These are phyloP conservation scores for Skeletonema potamos DNA, from an alignment of 108 stramenopile species.

Conservation along the genomic window DNA sequence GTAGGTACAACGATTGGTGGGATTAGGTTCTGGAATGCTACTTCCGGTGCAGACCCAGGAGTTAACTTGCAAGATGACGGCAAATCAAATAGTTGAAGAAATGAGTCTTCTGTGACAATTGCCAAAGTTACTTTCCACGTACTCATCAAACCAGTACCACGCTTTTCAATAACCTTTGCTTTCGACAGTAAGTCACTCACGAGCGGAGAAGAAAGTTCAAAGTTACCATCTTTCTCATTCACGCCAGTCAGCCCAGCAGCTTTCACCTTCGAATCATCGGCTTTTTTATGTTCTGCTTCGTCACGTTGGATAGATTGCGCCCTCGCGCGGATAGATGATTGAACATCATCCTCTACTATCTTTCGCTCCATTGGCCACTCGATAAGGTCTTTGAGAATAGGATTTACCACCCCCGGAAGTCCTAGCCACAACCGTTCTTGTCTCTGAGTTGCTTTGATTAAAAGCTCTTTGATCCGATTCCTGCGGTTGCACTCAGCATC, in stretches of 20 bases:
- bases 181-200: constrained; percentile 66
- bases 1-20: constrained; percentile 67
- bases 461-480: constrained; percentile 59
- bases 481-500: constrained; percentile 66
- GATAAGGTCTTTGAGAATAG: constrained; percentile 64
- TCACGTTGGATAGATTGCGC: constrained; percentile 56
- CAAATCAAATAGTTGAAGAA: constrained; percentile 77
- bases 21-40: constrained; percentile 70
- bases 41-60: constrained; percentile 67
- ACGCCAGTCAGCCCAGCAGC: constrained; percentile 42
- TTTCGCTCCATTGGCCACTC: constrained; percentile 63
- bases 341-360: constrained; percentile 61
- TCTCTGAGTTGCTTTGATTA: constrained; percentile 65
- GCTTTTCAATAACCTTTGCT: constrained; percentile 73
- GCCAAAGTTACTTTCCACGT: constrained; percentile 70
- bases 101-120: constrained; percentile 66
- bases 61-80: constrained; percentile 49
- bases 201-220: constrained; percentile 67
- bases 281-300: constrained; percentile 52
- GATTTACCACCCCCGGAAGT: constrained; percentile 53
- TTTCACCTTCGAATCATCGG: constrained; percentile 34
- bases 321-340: constrained; percentile 55
- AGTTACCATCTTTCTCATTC: constrained; percentile 41
- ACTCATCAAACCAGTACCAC: constrained; percentile 52
- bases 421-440: constrained; percentile 69